Conservation (phyloP, 1,139 yeast species). For the Yamadazyma taylorii region DNA sequence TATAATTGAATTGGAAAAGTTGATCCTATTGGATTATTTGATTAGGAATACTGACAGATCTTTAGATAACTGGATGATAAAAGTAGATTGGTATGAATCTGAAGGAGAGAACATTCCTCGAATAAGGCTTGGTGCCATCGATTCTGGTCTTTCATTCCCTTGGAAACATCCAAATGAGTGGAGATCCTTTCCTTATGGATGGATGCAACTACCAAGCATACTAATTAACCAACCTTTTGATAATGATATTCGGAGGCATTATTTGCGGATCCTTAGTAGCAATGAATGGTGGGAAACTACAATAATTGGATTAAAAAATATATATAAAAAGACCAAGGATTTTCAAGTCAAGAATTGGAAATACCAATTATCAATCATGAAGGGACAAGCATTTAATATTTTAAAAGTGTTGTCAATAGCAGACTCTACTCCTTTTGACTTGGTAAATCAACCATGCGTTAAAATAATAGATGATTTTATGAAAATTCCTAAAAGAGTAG, state of each 20-base stretch:
- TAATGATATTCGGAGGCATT: slow-evolving; percentile 54
- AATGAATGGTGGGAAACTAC: slow-evolving; percentile 73
- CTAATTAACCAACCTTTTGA: slow-evolving; percentile 72
- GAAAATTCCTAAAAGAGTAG: slow-evolving; percentile 49
- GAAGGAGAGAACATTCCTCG: slow-evolving; percentile 30
- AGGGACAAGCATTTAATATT: slow-evolving; percentile 79
- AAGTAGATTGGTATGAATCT: slow-evolving; percentile 46
- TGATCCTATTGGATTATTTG: slow-evolving; percentile 69
- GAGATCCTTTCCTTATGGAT: slow-evolving; percentile 79
- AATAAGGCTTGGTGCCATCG: slow-evolving; percentile 70
- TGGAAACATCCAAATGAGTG: slow-evolving; percentile 87
- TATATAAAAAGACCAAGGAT: slow-evolving; percentile 58
- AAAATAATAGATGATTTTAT: slow-evolving; percentile 62
- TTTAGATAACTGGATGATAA: slow-evolving; percentile 77
- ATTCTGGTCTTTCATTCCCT: slow-evolving; percentile 74
- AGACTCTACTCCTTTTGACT: slow-evolving; percentile 67
- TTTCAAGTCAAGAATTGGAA: slow-evolving; percentile 68
- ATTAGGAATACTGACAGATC: slow-evolving; percentile 79
- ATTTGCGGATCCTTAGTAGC: slow-evolving; percentile 59
- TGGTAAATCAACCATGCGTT: slow-evolving; percentile 58
- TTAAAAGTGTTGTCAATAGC: slow-evolving; percentile 61
- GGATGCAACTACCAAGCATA: slow-evolving; percentile 67
- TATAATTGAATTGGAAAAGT: slow-evolving; percentile 63
- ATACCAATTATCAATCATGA: slow-evolving; percentile 67
- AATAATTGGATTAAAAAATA: slow-evolving; percentile 42